phyloP scores from a whole-genome alignment of 2,329 filamentous ascomycete species.

The Penicillium sumatraense region DNA sequence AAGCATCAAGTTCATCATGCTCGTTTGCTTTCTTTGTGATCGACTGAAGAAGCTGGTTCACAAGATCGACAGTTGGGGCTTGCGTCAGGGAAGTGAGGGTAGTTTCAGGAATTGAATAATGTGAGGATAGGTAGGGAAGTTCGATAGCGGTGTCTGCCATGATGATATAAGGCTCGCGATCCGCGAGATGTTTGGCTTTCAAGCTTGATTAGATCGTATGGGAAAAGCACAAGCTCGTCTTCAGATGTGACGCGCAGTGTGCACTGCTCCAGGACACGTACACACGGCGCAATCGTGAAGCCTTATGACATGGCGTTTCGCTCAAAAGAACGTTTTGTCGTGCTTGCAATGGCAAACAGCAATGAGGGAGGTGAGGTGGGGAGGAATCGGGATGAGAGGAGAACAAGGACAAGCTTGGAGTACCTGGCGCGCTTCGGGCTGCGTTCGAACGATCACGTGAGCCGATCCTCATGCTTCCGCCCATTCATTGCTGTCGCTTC shows the following conservation, averaged over 20 bases:
- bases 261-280: slow-evolving; percentile 26
- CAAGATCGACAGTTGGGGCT: slow-evolving; percentile 73
- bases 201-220: neutral
- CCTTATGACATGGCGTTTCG: slow-evolving; percentile 25
- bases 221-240: slow-evolving; percentile 13
- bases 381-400: neutral
- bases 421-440: slow-evolving; percentile 1
- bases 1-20: slow-evolving; percentile 77
- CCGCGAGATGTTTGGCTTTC: slow-evolving; percentile 15
- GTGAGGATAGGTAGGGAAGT: slow-evolving; percentile 62
- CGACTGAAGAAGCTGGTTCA: slow-evolving; percentile 73
- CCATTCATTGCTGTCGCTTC: neutral
- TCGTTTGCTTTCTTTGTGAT: slow-evolving; percentile 81
- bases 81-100: slow-evolving; percentile 60
- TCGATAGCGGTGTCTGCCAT: slow-evolving; percentile 64
- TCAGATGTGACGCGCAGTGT: slow-evolving; percentile 19
- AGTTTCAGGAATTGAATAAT: slow-evolving; percentile 62
- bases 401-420: slow-evolving; percentile 2
- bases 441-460: slow-evolving; percentile 16
- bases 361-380: slow-evolving; percentile 7
- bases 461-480: slow-evolving; percentile 3
- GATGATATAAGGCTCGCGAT: slow-evolving; percentile 21
- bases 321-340: slow-evolving; percentile 6
- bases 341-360: neutral
- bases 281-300: slow-evolving; percentile 24